These are phyloP conservation scores for Neofusicoccum kwambonambiense DNA, from an alignment of 2,329 filamentous ascomycete species.

Conservation along the genomic window DNA sequence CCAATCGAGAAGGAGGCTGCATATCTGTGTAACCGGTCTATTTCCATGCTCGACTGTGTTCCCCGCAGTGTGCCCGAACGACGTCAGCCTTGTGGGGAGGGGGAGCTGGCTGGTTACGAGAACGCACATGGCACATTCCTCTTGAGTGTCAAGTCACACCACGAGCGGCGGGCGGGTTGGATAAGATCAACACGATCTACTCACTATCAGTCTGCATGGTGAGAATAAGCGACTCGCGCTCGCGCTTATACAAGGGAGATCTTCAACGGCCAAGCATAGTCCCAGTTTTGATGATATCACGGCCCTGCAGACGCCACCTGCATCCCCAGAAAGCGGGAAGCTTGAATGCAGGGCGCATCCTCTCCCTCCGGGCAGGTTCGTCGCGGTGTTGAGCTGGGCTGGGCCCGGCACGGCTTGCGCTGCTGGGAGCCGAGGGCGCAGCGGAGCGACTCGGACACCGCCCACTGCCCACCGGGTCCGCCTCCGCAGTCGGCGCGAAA, in stretches of 20 bases:
- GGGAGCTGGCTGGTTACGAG: background rate
- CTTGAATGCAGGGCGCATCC: background rate
- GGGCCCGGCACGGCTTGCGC: background rate
- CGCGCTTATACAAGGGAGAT: background rate
- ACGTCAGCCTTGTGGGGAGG: too few relatives aligned
- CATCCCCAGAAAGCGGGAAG: slow-evolving; percentile 9
- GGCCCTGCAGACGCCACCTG: slow-evolving; percentile 1
- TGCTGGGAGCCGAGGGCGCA: background rate
- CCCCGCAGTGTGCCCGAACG: too few relatives aligned
- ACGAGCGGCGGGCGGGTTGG: background rate
- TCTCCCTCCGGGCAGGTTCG: background rate
- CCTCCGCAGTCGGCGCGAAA: slow-evolving; percentile 9
- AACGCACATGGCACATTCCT: background rate
- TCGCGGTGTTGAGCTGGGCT: background rate
- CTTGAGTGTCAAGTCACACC: background rate
- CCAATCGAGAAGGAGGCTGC: background rate
- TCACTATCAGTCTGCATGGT: background rate
- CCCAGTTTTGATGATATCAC: slow-evolving; percentile 3
- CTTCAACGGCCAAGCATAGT: slow-evolving; percentile 3
- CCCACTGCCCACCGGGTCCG: background rate
- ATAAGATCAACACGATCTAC: slow-evolving; percentile 1
- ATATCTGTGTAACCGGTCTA: background rate
- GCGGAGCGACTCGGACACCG: background rate
- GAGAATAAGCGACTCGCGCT: slow-evolving; percentile 1
- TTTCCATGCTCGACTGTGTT: too few relatives aligned